Base-by-base conservation (phyloP, 345 rosid genomes). In the Laguncularia racemosa region DNA sequence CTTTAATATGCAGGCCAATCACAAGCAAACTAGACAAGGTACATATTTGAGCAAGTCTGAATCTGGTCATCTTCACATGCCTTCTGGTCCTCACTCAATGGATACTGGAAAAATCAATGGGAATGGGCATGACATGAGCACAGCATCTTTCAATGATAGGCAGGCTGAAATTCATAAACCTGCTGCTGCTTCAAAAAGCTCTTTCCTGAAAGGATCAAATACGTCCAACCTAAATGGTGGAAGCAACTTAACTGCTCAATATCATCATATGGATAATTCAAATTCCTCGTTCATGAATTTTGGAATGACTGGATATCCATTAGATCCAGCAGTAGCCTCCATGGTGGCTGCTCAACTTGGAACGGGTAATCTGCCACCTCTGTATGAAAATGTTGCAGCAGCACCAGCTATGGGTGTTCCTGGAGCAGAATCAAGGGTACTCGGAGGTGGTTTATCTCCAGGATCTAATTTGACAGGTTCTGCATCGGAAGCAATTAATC, bases 311-410 rank as follows among this genome's bases (percentile, higher is more conserved):
- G 83, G 81, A 33, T 85, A 80, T 50, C 57, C 89, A 28, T 33
- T 76, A 12, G 82, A 76, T 73, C 91, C 95, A 11, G 77, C 79
- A 45, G 47, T 82, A 57, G 71, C 81, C 20, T 78, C 95, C 51
- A 59, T 75, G 78, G 75, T 86, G 79, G 79, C 81, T 50, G 66
- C 72, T 73, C 98, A 91, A 55, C 73, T 83, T 52, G 88, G 87
- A 46, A 63, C 61, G 21, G 77, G 76, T 58, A 84, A 65, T 73
- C 66, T 71, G 44, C 83, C 95, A 14, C 85, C 85, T 28, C 66
- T 76, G 55, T 88, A 70, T 78, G 95, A 86, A 46, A 84, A 88
- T 82, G 81, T 73, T 69, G 77, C 91, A 23, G 80, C 85, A 2
- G 82, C 83, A 20, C 75, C 85, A 6, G 76, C 84, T 59, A 48